phyloP scores from a whole-genome alignment of 2,329 filamentous ascomycete species.

The Phoma herbarum region DNA sequence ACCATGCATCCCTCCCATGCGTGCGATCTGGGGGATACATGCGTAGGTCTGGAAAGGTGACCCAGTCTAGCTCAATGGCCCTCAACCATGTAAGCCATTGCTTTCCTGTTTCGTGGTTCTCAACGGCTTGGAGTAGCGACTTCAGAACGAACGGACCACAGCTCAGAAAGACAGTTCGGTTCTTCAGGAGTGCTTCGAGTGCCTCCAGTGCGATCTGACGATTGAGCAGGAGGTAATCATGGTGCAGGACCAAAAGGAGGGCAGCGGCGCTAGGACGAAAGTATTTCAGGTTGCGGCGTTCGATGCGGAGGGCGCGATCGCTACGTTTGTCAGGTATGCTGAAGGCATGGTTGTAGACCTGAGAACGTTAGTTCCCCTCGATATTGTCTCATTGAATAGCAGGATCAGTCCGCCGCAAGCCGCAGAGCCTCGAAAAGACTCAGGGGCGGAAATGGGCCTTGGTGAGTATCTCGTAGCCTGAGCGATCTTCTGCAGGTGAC shows the following conservation, averaged over 20 bases:
- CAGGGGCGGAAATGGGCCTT: too few species aligned
- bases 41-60: constrained; percentile 46
- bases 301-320: constrained; percentile 43
- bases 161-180: constrained; percentile 46
- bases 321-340: constrained; percentile 36
- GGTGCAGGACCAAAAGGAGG: constrained; percentile 46
- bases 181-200: constrained; percentile 46
- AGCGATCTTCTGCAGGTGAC: too few species aligned
- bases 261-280: constrained; percentile 43
- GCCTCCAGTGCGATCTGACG: constrained; percentile 48
- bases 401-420: background rate
- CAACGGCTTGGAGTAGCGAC: constrained; percentile 39
- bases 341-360: constrained; percentile 47
- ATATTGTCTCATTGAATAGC: background rate
- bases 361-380: background rate
- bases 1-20: constrained; percentile 36
- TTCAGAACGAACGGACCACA: constrained; percentile 50
- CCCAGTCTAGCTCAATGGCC: constrained; percentile 47
- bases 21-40: constrained; percentile 43
- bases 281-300: constrained; percentile 46
- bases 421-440: background rate
- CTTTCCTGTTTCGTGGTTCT: constrained; percentile 34
- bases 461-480: too few species aligned
- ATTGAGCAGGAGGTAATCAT: constrained; percentile 47
- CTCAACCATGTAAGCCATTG: constrained; percentile 46